Evolutionary conservation across 2,329 filamentous ascomycete genomes (phyloP).

Genomic region (Cladobotryum mycophilum): DNA sequence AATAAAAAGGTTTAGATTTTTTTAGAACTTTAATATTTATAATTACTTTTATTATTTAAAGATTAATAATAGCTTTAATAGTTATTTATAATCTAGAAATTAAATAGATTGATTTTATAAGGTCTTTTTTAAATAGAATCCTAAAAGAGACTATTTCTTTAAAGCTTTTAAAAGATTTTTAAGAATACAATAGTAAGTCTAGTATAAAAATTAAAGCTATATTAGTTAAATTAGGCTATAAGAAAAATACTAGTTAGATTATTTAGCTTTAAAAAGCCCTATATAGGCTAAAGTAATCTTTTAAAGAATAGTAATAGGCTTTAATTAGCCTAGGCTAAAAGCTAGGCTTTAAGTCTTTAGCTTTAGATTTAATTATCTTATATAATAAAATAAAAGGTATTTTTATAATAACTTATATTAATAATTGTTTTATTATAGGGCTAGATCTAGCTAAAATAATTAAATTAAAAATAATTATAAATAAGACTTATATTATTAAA

Average conservation of each 20-base stretch:
- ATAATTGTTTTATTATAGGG: neutral
- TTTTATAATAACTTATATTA: neutral
- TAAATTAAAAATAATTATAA: constrained; percentile 1
- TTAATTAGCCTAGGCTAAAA: constrained; percentile 1
- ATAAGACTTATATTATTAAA: too few species aligned
- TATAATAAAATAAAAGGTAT: neutral
- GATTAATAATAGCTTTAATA: neutral
- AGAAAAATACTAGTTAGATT: too few species aligned
- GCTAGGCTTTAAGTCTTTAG: neutral
- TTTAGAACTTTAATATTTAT: neutral
- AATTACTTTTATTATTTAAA: constrained; percentile 3
- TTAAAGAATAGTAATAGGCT: constrained; percentile 1
- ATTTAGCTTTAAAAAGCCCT: too few species aligned
- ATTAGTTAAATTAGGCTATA: neutral
- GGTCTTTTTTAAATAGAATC: neutral
- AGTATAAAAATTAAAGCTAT: neutral
- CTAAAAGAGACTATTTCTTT: neutral
- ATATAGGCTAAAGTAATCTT: neutral
- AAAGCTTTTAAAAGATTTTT: constrained; percentile 10
- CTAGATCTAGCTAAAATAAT: neutral
- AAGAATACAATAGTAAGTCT: neutral
- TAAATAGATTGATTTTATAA: constrained; percentile 6
- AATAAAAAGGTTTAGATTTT: neutral
- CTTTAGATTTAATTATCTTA: neutral
- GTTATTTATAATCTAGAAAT: neutral